Conservation (phyloP, 805 yeast species). For the Babjeviella inositovora region DNA sequence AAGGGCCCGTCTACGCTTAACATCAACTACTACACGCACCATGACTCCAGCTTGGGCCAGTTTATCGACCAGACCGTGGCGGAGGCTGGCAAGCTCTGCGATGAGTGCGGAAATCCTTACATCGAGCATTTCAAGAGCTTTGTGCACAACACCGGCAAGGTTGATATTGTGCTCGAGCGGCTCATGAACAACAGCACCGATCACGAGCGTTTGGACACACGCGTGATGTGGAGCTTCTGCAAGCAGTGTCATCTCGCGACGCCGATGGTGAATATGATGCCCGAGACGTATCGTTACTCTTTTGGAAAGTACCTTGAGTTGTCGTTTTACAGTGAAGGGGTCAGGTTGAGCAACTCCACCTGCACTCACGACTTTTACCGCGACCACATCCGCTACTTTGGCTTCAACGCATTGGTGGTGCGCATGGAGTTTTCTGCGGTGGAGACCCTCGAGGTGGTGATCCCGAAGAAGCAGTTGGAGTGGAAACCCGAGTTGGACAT, state of each 20-base stretch:
- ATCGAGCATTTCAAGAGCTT: slow-evolving; percentile 72
- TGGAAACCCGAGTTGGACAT: slow-evolving; percentile 66
- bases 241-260: slow-evolving; percentile 60
- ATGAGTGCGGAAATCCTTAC: slow-evolving; percentile 62
- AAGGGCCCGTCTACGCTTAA: slow-evolving; percentile 77
- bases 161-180: slow-evolving; percentile 61
- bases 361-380: slow-evolving; percentile 75
- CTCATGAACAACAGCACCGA: slow-evolving; percentile 17
- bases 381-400: slow-evolving; percentile 74
- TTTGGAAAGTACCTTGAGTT: slow-evolving; percentile 88
- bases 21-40: slow-evolving; percentile 81
- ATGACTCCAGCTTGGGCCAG: slow-evolving; percentile 81
- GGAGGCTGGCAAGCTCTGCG: slow-evolving; percentile 52
- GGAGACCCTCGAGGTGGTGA: slow-evolving; percentile 62
- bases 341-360: slow-evolving; percentile 20
- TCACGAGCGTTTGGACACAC: no score
- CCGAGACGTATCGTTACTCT: slow-evolving; percentile 78
- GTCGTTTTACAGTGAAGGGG: slow-evolving; percentile 46
- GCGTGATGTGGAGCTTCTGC: slow-evolving; percentile 81
- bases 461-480: slow-evolving; percentile 54
- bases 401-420: slow-evolving; percentile 63
- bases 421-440: slow-evolving; percentile 64
- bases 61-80: slow-evolving; percentile 67
- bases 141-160: slow-evolving; percentile 75
- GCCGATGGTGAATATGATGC: slow-evolving; percentile 71